These are phyloP conservation scores for Podaxis sp. DNA, from an alignment of 768 basidiomycete species.

Conservation along the genomic window DNA sequence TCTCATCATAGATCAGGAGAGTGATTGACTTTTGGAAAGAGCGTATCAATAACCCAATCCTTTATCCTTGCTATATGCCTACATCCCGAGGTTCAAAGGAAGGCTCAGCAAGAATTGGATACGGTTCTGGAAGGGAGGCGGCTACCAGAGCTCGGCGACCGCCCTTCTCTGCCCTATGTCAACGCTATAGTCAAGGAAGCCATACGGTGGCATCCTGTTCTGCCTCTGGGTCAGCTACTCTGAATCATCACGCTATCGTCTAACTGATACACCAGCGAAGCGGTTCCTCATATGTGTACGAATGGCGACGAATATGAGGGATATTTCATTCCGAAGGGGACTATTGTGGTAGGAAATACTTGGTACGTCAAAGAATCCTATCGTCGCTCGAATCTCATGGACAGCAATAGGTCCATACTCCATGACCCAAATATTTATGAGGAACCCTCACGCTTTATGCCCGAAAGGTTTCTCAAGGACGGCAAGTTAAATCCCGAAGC, in stretches of 20 bases:
- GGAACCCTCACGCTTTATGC: constrained; percentile 11
- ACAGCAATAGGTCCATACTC: constrained; percentile 10
- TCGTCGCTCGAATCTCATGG: background rate
- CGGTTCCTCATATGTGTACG: constrained; percentile 11
- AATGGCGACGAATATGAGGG: constrained; percentile 20
- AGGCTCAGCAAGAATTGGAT: background rate
- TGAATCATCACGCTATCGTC: background rate
- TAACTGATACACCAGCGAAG: background rate
- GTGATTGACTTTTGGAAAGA: background rate
- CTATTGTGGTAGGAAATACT: constrained; percentile 14
- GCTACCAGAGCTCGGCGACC: constrained; percentile 21
- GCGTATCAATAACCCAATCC: background rate
- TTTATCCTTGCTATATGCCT: background rate
- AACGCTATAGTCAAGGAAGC: constrained; percentile 34
- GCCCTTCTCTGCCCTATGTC: constrained; percentile 34
- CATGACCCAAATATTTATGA: constrained; percentile 13
- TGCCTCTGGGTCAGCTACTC: constrained; percentile 14
- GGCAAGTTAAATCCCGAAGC: constrained; percentile 12
- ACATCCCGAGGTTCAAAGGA: background rate
- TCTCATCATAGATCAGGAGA: background rate
- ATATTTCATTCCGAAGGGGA: constrained; percentile 20
- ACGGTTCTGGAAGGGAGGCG: background rate
- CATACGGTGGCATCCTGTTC: constrained; percentile 22
- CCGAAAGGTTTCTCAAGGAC: constrained; percentile 18
- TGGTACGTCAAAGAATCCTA: constrained; percentile 6